These are phyloP conservation scores for Fraxinus cuspidata DNA, from an alignment of 257 asterid genomes.

Conservation along the genomic window DNA sequence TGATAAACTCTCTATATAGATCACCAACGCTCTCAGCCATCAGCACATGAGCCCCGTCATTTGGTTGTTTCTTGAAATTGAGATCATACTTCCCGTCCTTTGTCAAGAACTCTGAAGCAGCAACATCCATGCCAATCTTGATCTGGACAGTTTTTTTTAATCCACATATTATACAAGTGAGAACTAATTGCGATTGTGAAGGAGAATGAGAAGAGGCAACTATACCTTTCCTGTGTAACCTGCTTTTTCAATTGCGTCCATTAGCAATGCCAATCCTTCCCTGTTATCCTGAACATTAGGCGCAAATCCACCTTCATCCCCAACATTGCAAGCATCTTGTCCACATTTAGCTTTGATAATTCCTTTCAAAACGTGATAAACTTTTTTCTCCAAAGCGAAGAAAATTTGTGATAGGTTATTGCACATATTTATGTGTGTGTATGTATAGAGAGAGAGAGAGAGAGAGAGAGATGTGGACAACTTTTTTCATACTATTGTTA, in stretches of 20 bases:
- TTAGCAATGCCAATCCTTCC: constrained; percentile 87
- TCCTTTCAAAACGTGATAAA: constrained; percentile 88
- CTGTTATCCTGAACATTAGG: constrained; percentile 96
- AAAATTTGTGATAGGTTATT: constrained; percentile 12
- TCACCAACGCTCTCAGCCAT: constrained; percentile 71
- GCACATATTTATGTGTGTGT: too few species aligned
- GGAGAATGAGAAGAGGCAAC: constrained; percentile 1
- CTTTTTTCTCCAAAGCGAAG: constrained; percentile 42
- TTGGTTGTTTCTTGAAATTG: constrained; percentile 94
- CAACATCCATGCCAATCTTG: constrained; percentile 98
- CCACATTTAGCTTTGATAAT: constrained; percentile 94
- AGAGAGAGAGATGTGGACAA: neutral
- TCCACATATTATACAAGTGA: constrained; percentile 17
- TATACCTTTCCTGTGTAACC: constrained; percentile 89
- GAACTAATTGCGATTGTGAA: constrained; percentile 11
- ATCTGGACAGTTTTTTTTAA: constrained; percentile 52
- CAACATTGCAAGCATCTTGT: constrained; percentile 99
- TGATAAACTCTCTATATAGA: constrained; percentile 75
- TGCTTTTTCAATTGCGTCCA: constrained; percentile 92
- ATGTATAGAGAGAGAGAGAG: too few species aligned
- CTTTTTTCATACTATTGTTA: neutral
- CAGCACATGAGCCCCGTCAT: constrained; percentile 90
- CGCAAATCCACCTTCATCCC: constrained; percentile 99
- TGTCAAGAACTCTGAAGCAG: constrained; percentile 93
- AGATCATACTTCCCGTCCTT: constrained; percentile 88